These are phyloP conservation scores for Onygenales sp. DNA, from an alignment of 2,329 filamentous ascomycete genomes.

Conservation along the genomic window DNA sequence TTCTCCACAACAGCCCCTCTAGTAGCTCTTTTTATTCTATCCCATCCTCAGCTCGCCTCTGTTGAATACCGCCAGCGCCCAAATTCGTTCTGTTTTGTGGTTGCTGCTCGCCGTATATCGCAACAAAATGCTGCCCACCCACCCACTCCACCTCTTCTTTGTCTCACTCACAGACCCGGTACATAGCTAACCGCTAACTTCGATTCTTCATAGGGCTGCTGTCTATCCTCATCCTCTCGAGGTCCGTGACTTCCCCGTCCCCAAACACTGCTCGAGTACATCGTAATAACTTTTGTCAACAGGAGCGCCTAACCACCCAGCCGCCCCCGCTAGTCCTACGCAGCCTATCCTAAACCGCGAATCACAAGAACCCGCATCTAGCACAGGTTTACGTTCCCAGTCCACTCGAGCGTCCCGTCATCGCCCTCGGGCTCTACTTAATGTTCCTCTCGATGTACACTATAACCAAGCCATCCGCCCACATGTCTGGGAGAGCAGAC, in stretches of 20 bases:
- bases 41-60: no score
- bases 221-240: conserved; percentile 28
- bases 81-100: background rate
- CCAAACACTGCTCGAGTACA: background rate
- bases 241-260: conserved; percentile 7
- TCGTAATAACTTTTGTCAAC: background rate
- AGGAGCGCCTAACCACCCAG: conserved; percentile 7
- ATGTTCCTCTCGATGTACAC: conserved; percentile 42
- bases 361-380: conserved; percentile 5
- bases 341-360: conserved; percentile 9
- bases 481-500: conserved; percentile 56
- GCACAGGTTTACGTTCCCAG: conserved; percentile 7
- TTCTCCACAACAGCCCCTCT: background rate
- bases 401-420: conserved; percentile 7
- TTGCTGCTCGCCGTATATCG: background rate
- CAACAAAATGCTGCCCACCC: background rate
- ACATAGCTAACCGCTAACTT: background rate
- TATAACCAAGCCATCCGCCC: conserved; percentile 60
- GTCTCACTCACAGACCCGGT: background rate
- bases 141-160: background rate
- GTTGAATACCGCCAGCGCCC: no score
- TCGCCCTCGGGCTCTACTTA: conserved; percentile 10
- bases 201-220: conserved; percentile 26
- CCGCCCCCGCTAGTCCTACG: background rate
- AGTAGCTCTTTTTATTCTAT: background rate